Conservation (phyloP, 805 yeast genomes). For the Nakazawaea peltata region DNA sequence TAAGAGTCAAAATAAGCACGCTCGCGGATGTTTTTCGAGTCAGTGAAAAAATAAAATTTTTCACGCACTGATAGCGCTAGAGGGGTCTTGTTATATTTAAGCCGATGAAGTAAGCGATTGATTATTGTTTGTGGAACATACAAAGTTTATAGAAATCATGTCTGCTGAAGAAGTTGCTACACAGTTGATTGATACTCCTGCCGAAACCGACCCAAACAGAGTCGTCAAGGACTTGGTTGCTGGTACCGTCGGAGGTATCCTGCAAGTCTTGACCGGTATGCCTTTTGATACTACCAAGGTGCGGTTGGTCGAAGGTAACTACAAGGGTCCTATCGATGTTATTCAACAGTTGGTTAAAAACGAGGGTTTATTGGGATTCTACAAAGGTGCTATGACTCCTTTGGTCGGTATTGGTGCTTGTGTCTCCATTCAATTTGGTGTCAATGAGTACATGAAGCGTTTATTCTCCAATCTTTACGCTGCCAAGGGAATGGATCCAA, state of each 20-base stretch:
- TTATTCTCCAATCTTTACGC: conserved; percentile 40
- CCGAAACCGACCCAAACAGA: conserved; percentile 23
- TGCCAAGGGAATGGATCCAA: conserved; percentile 27
- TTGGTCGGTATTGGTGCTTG: conserved; percentile 96
- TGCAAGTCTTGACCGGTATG: conserved; percentile 93
- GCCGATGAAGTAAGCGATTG: no score
- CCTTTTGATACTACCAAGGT: conserved; percentile 96
- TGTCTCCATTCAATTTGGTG: conserved; percentile 93
- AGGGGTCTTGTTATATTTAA: no score
- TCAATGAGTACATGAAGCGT: conserved; percentile 90
- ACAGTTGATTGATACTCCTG: conserved; percentile 13
- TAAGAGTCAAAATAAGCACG: no score
- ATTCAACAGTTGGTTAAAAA: conserved; percentile 59
- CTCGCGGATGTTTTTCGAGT: no score
- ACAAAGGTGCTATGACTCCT: conserved; percentile 92
- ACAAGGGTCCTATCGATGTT: conserved; percentile 69
- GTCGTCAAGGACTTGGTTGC: conserved; percentile 77
- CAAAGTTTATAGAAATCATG: no score
- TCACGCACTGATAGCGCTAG: no score
- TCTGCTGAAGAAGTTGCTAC: conserved; percentile 17
- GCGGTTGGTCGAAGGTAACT: conserved; percentile 70
- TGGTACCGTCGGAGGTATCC: conserved; percentile 93
- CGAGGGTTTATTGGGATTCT: conserved; percentile 84
- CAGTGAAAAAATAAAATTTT: no score
- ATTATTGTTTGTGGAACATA: no score